phyloP scores from a whole-genome alignment of 306 rosid species.

The Gillenia trifoliata region DNA sequence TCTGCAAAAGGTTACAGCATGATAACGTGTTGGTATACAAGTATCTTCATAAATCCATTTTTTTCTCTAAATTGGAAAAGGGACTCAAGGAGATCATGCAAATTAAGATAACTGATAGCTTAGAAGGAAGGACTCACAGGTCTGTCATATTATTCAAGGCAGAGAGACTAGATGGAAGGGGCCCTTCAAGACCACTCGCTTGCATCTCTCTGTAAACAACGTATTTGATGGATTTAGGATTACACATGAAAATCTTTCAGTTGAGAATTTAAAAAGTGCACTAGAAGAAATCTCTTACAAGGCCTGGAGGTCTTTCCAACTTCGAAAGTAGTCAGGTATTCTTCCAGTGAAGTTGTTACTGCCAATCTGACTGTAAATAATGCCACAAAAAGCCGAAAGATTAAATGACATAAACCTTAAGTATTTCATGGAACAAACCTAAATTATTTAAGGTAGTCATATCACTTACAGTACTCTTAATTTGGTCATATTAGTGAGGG shows the following conservation, averaged over 20 bases:
- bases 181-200: conserved; percentile 26
- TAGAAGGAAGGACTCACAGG: conserved; percentile 11
- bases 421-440: background rate
- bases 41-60: background rate
- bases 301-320: background rate
- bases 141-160: background rate
- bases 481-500: conserved; percentile 12
- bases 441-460: background rate
- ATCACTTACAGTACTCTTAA: conserved; percentile 13
- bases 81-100: background rate
- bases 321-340: conserved; percentile 15
- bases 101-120: background rate
- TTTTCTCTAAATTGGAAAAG: background rate
- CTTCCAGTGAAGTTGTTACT: conserved; percentile 35
- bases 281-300: conserved; percentile 8
- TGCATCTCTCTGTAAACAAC: conserved; percentile 16
- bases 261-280: background rate
- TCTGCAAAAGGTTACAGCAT: conserved; percentile 20
- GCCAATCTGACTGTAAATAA: conserved; percentile 16
- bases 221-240: background rate
- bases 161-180: conserved; percentile 24
- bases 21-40: background rate
- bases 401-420: background rate
- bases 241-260: background rate
- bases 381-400: background rate